Evolutionary conservation across 495 filamentous ascomycete genomes (phyloP).

Genomic region (Bombardia bombarda): DNA sequence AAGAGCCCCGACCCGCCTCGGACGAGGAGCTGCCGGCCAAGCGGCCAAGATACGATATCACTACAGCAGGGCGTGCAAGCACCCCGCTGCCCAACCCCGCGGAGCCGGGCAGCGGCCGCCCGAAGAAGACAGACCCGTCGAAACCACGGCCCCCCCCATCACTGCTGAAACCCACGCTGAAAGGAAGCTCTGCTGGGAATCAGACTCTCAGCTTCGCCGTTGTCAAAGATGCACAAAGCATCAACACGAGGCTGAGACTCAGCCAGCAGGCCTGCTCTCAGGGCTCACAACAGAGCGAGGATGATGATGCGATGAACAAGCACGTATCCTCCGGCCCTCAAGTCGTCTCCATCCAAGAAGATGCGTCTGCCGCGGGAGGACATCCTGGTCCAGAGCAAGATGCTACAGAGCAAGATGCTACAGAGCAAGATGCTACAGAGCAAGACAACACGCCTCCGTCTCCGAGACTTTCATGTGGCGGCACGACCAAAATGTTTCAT

Average conservation of each 20-base stretch:
- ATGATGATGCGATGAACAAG: constrained; percentile 24
- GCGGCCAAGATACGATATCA: constrained; percentile 2
- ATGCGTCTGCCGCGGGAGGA: constrained; percentile 1
- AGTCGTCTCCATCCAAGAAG: constrained; percentile 10
- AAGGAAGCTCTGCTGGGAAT: constrained; percentile 14
- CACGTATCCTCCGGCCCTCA: constrained; percentile 29
- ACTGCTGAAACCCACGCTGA: constrained; percentile 5
- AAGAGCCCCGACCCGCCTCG: background rate
- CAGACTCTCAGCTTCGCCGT: constrained; percentile 59
- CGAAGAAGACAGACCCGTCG: no score
- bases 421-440: no score
- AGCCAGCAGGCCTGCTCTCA: constrained; percentile 55
- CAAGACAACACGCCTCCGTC: background rate
- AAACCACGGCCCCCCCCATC: no score
- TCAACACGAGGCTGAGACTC: constrained; percentile 53
- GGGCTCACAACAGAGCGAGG: constrained; percentile 22
- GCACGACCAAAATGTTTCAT: constrained; percentile 17
- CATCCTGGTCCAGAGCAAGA: constrained; percentile 1
- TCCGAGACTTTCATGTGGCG: constrained; percentile 11
- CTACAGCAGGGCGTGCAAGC: no score
- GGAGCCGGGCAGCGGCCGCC: no score
- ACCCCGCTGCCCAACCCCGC: no score
- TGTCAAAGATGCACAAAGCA: constrained; percentile 70
- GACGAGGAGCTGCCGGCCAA: constrained; percentile 1
- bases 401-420: no score